Conservation (phyloP, 768 basidiomycete genomes). For the Tylopilus sp. region DNA sequence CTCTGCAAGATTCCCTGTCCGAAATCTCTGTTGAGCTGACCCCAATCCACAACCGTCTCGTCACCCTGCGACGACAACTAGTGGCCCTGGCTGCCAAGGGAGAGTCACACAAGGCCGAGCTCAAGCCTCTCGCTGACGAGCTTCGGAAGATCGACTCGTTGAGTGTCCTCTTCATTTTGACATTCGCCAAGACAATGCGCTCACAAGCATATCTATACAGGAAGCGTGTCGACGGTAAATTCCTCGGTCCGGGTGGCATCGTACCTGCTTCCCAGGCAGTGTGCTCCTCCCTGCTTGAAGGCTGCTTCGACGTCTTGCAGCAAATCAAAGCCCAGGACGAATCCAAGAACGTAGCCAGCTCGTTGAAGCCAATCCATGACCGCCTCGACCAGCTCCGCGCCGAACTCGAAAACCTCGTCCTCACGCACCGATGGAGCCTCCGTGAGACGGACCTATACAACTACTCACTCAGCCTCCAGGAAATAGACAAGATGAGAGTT, state of each 20-base stretch:
- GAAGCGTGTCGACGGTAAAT: constrained; percentile 94
- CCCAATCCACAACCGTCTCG: constrained; percentile 85
- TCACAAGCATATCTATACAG: constrained; percentile 35
- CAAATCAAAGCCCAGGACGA: constrained; percentile 95
- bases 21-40: constrained; percentile 88
- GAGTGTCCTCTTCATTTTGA: constrained; percentile 46
- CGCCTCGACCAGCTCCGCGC: constrained; percentile 80
- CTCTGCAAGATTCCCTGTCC: constrained; percentile 80
- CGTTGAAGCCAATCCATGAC: constrained; percentile 91
- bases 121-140: constrained; percentile 89
- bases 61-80: constrained; percentile 84
- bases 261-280: constrained; percentile 91
- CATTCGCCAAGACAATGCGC: constrained; percentile 16
- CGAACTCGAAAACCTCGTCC: constrained; percentile 85
- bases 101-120: constrained; percentile 78
- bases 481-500: constrained; percentile 95
- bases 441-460: constrained; percentile 93
- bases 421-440: constrained; percentile 97
- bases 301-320: constrained; percentile 93
- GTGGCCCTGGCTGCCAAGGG: constrained; percentile 86
- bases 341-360: constrained; percentile 79
- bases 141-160: constrained; percentile 95
- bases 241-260: constrained; percentile 84
- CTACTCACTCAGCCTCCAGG: constrained; percentile 88
- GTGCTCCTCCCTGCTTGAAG: constrained; percentile 89